phyloP scores from a whole-genome alignment of 352 stramenopile genomes.

The Pythium oligandrum region DNA sequence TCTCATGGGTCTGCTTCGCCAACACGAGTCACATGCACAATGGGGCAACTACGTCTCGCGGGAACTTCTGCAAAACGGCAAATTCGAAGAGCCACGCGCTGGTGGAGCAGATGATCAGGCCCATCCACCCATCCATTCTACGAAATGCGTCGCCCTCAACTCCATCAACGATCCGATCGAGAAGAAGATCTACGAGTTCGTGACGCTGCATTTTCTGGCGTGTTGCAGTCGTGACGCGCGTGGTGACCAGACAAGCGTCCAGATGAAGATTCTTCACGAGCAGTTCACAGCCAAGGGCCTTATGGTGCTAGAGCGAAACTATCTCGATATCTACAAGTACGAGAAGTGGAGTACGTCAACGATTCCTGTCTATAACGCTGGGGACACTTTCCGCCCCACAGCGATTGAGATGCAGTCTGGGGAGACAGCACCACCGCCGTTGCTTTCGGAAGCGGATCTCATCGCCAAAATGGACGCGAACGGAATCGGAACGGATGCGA shows the following conservation, averaged over 20 bases:
- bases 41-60: conserved; percentile 79
- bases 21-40: conserved; percentile 64
- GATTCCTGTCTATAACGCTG: conserved; percentile 82
- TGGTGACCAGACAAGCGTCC: conserved; percentile 85
- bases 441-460: conserved; percentile 91
- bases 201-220: conserved; percentile 97
- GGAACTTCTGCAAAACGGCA: conserved; percentile 48
- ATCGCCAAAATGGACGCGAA: conserved; percentile 95
- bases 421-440: conserved; percentile 77
- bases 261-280: conserved; percentile 86
- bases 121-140: conserved; percentile 99
- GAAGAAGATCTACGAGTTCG: conserved; percentile 96
- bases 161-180: conserved; percentile 82
- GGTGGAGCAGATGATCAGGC: conserved; percentile 95
- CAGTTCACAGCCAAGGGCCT: conserved; percentile 85
- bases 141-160: conserved; percentile 86
- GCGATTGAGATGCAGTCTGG: conserved; percentile 62
- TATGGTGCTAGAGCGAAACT: conserved; percentile 92
- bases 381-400: conserved; percentile 72
- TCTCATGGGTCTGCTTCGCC: conserved; percentile 67
- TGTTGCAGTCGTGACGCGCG: conserved; percentile 96
- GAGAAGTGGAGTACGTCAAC: conserved; percentile 88
- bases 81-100: conserved; percentile 82
- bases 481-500: conserved; percentile 94
- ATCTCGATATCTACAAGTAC: conserved; percentile 94